Percentiles rank a stretch among this genome's conserved stretches.
These are phyloP conservation scores for Trichosporon faecale DNA, from an alignment of 1,284 basidiomycete genomes.

Conservation along the genomic window DNA sequence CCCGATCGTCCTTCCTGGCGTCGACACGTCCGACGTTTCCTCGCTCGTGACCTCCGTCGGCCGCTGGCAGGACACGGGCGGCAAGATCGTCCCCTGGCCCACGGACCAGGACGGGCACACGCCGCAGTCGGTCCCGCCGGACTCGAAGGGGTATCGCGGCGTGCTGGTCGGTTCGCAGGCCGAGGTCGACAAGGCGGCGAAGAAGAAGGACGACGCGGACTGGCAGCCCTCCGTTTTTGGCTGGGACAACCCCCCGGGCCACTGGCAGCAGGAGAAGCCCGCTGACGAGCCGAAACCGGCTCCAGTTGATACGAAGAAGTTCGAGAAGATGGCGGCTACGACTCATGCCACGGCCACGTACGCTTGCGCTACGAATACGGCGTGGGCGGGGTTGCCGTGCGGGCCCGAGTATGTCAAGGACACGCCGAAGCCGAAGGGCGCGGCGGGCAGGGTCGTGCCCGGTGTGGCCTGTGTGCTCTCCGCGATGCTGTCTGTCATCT, in stretches of 20 bases:
- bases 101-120: slow-evolving; percentile 1
- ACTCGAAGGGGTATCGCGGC: not conserved
- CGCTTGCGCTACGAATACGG: not conserved
- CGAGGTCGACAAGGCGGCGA: slow-evolving; percentile 1
- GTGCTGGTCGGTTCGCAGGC: not conserved
- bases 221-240: slow-evolving; percentile 1
- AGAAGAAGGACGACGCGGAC: not conserved
- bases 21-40: not conserved
- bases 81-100: not conserved
- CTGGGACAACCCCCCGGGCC: not conserved
- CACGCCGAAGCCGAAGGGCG: not conserved
- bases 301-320: not conserved
- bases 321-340: not conserved
- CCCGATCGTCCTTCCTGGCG: not conserved
- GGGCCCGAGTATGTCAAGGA: slow-evolving; percentile 6
- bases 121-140: not conserved
- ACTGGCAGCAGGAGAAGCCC: slow-evolving; percentile 1
- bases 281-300: not conserved
- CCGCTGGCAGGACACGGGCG: not conserved
- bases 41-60: not conserved
- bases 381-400: not conserved
- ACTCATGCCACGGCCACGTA: not conserved
- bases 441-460: not conserved
- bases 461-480: not conserved
- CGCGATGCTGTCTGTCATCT: not conserved